phyloP scores from a whole-genome alignment of 2,329 filamentous ascomycete genomes.

The Penicillium vulpinum region DNA sequence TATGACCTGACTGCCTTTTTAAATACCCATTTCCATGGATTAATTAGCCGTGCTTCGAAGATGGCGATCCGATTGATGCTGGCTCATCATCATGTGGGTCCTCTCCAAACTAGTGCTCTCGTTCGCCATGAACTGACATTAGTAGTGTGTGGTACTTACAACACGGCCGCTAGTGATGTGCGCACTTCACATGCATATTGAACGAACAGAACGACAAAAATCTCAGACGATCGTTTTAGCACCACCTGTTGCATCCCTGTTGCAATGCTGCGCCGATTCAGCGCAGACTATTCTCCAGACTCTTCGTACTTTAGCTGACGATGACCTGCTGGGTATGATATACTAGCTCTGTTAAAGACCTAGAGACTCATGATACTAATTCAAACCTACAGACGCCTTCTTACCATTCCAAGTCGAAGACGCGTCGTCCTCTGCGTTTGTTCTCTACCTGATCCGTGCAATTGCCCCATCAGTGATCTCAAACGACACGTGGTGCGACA shows the following conservation, averaged over 20 bases:
- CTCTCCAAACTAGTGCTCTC: not conserved
- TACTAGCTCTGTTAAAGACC: not conserved
- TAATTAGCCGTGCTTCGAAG: constrained; percentile 27
- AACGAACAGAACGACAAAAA: constrained; percentile 18
- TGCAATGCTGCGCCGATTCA: constrained; percentile 28
- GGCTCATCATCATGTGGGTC: constrained; percentile 29
- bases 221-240: constrained; percentile 19
- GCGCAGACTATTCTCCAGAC: constrained; percentile 29
- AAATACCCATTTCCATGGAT: constrained; percentile 26
- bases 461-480: constrained; percentile 38
- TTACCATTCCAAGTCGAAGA: constrained; percentile 46
- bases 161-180: constrained; percentile 31
- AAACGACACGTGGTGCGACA: constrained; percentile 39
- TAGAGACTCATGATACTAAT: not conserved
- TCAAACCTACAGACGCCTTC: constrained; percentile 33
- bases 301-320: constrained; percentile 24
- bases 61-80: constrained; percentile 29
- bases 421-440: constrained; percentile 45
- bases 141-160: constrained; percentile 28
- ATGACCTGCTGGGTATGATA: constrained; percentile 23
- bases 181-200: constrained; percentile 28
- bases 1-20: constrained; percentile 27
- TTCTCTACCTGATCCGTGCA: constrained; percentile 38
- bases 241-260: constrained; percentile 22
- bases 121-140: not conserved